Conservation (phyloP, 768 basidiomycete genomes). For the Infundibulicybe gibba region DNA sequence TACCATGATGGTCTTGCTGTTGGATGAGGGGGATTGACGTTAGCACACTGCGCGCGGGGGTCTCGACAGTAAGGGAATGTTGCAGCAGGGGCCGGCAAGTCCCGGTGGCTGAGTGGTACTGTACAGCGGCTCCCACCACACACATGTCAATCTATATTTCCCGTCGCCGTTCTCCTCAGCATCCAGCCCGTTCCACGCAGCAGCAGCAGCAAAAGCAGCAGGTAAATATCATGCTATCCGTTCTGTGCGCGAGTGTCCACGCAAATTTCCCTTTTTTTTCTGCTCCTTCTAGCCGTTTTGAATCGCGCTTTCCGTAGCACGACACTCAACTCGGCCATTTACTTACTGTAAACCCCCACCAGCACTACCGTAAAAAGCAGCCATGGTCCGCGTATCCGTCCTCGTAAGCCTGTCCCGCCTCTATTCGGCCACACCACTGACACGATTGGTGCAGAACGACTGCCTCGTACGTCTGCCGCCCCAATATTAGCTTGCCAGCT, state of each 20-base stretch:
- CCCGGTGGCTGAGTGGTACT: conserved; percentile 40
- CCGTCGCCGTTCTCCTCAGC: conserved; percentile 4
- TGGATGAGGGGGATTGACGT: conserved; percentile 4
- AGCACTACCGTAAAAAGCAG: conserved; percentile 19
- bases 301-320: conserved; percentile 79
- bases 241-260: not conserved
- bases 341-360: conserved; percentile 26
- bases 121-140: conserved; percentile 31
- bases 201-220: conserved; percentile 11
- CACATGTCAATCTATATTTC: conserved; percentile 12
- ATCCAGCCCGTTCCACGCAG: not conserved
- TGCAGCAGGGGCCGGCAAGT: conserved; percentile 19
- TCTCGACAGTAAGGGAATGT: not conserved
- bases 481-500: conserved; percentile 5
- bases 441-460: conserved; percentile 32
- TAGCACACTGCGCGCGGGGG: not conserved
- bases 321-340: conserved; percentile 79
- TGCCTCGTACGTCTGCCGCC: conserved; percentile 27
- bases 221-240: conserved; percentile 34
- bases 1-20: conserved; percentile 51
- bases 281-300: conserved; percentile 48
- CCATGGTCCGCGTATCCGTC: conserved; percentile 89
- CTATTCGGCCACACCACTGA: conserved; percentile 3
- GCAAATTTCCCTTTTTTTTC: conserved; percentile 7
- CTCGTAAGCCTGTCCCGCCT: conserved; percentile 52